Evolutionary conservation across 495 filamentous ascomycete species (phyloP).

Genomic region (Trichoderma virens): DNA sequence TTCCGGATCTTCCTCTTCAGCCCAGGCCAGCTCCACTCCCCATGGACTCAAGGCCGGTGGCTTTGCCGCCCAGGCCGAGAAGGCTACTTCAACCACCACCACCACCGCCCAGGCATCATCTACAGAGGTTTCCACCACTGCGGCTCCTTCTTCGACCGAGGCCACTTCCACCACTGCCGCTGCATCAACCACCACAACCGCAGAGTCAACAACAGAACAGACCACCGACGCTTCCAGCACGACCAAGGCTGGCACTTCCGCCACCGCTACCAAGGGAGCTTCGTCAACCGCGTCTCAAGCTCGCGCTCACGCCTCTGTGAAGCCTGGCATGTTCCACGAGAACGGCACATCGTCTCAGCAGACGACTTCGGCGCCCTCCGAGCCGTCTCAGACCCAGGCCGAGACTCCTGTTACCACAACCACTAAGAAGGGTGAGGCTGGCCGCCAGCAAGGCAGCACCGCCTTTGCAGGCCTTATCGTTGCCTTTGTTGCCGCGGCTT

Average conservation of each 20-base stretch:
- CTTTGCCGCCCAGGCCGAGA: conserved; percentile 9
- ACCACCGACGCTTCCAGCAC: conserved; percentile 9
- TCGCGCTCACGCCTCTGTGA: not conserved
- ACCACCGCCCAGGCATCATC: not conserved
- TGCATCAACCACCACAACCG: conserved; percentile 10
- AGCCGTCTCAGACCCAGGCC: not conserved
- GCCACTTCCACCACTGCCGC: conserved; percentile 16
- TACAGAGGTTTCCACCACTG: conserved; percentile 15
- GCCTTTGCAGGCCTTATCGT: conserved; percentile 42
- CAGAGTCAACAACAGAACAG: conserved; percentile 8
- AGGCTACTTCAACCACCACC: conserved; percentile 11
- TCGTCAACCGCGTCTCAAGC: conserved; percentile 15
- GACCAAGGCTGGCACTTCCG: not conserved
- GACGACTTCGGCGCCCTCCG: conserved; percentile 1
- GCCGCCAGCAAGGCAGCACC: conserved; percentile 29
- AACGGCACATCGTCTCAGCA: conserved; percentile 16
- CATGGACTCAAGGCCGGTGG: not conserved
- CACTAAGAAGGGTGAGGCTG: conserved; percentile 31
- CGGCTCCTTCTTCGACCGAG: conserved; percentile 13
- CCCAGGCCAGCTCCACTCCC: not conserved
- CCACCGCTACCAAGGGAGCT: conserved; percentile 13
- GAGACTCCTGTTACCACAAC: conserved; percentile 17
- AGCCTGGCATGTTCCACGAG: conserved; percentile 27
- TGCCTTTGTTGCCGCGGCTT: conserved; percentile 38
- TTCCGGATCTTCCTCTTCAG: not conserved